Evolutionary conservation across 305 asterid species (phyloP).

Genomic region (Withania somnifera): DNA sequence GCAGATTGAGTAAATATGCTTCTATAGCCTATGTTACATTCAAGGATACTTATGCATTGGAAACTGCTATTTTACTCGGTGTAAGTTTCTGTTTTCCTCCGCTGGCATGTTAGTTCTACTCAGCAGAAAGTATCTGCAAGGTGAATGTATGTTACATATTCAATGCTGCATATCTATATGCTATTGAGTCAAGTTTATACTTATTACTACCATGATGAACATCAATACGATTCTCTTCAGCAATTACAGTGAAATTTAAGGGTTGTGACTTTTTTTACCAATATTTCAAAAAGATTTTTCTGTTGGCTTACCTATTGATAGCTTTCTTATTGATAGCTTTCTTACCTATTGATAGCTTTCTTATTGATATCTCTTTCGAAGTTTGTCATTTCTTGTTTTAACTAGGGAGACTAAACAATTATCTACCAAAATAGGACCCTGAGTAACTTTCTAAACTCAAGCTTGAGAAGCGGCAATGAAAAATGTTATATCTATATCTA

Average conservation of each 20-base stretch:
- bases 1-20: constrained; percentile 32
- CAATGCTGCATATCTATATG: background rate
- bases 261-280: background rate
- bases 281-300: background rate
- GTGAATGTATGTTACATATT: background rate
- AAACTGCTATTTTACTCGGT: constrained; percentile 43
- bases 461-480: background rate
- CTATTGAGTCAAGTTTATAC: background rate
- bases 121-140: background rate
- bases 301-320: background rate
- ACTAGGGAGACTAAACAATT: background rate
- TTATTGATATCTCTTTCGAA: background rate
- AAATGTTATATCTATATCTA: background rate
- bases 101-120: background rate
- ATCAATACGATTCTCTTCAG: background rate
- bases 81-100: constrained; percentile 22
- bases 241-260: background rate
- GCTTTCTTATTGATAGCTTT: background rate
- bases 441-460: background rate
- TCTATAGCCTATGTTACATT: constrained; percentile 40
- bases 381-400: background rate
- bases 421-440: background rate
- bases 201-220: background rate
- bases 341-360: too few relatives aligned
- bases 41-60: constrained; percentile 43